Evolutionary conservation across 1,284 basidiomycete genomes (phyloP), one percentile per base, ranked within the genome.

Genomic region (Tremellales sp.): DNA sequence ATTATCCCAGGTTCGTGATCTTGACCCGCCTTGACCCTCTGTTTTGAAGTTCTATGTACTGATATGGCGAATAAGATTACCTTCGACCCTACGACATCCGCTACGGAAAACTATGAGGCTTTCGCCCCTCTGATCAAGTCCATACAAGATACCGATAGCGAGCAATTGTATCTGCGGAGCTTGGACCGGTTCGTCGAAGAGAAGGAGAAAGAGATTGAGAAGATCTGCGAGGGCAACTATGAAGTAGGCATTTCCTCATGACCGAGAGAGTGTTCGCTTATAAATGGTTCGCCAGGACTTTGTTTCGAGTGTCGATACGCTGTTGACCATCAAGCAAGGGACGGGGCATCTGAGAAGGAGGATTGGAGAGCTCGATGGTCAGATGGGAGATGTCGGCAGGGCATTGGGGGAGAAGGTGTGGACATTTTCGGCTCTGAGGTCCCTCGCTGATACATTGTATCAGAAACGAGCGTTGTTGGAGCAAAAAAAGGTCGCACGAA

Each of bases 141-240:
- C 58, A 91, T 98, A 56, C 87, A 97, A 74, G 81, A 85, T 59
- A 88, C 84, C 54, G 78, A 86, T 39, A 90, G 93, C 62, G 91
- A 97, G 64, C 91, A 97, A 52, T 81, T 84, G 12, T 98, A 93
- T 71, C 79, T 98, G 28, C 81, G 86, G 37, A 88, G 86, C 34
- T 77, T 97, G 41, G 86, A 90, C 60, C 78, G 77, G 16, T 87
- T 97, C 61, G 87, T 97, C 41, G 82, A 87, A 61, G 83, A 90
- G 56, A 97, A 97, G 74, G 95, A 99, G 68, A 78, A 80, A 48
- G 93, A 98, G 73, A 98, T 99, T 65, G 90, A 97, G 75, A 82
- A 81, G 50, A 92, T 97, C 72, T 98, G 95, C 73, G 82, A 85
- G 49, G 85, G 87, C 59, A 97, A 97, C 71, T 97, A 98, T 68